These are phyloP conservation scores for Solanum megistacrolobum DNA, from an alignment of 257 asterid species.

Conservation along the genomic window DNA sequence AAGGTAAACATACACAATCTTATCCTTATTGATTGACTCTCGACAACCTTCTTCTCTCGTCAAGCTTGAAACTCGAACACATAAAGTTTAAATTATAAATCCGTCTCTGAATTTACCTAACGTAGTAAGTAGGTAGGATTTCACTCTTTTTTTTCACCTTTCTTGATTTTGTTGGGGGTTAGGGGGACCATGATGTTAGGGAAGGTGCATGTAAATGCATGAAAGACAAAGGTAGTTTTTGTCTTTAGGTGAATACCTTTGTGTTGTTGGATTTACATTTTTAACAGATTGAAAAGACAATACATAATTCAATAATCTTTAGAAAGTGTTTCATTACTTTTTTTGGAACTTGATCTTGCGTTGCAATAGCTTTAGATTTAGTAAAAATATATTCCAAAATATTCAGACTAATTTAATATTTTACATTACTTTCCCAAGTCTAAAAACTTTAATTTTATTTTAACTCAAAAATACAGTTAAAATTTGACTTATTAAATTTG, in stretches of 20 bases:
- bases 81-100: neutral
- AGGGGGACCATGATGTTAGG: neutral
- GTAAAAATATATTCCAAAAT: neutral
- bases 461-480: neutral
- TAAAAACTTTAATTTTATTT: neutral
- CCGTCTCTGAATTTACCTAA: neutral
- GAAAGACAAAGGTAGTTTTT: conserved; percentile 59
- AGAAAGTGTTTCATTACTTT: neutral
- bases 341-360: neutral
- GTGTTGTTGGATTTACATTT: conserved; percentile 15
- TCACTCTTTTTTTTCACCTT: neutral
- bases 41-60: neutral
- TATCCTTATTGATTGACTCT: neutral
- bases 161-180: neutral
- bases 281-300: conserved; percentile 13
- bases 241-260: conserved; percentile 31
- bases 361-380: neutral
- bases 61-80: rapidly evolving
- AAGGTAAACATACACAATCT: neutral
- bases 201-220: conserved; percentile 43
- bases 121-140: conserved; percentile 2
- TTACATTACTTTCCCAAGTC: neutral
- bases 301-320: neutral
- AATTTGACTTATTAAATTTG: neutral
- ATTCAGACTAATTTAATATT: neutral